Base-by-base conservation (phyloP, 1,284 basidiomycete species). In the Cutaneotrichosporon dermatis region DNA sequence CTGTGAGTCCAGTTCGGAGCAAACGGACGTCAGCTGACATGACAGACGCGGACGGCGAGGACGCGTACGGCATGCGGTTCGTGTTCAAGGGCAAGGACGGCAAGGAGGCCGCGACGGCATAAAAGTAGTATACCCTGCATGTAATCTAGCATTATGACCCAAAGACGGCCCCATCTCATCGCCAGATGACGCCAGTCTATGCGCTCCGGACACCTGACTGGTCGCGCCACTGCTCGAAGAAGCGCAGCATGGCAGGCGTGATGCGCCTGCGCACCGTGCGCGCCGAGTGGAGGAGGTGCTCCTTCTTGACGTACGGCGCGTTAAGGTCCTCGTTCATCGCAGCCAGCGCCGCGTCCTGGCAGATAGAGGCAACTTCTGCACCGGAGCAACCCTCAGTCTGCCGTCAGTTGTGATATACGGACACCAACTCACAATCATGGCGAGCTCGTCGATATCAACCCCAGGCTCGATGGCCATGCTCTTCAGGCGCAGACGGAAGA, bases 381-480 rank as follows among this genome's bases (percentile, higher is more conserved):
- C 96, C 96, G 10, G 95, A 98, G 72, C 92, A 99, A 0, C 95
- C 96, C 9, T 89, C 86, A 4, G 92, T 89, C 93, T 97, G 66
- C 3, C 25, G 57, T 59, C 49, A 59, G 54, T 40, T 44, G 8
- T 6, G 11, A 9, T n/a, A 11, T 2, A 40, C 25, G 5, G 3
- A n/a, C 6, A 13, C n/a, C 5, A 1, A 79, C 84, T 71, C 65
- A 90, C 94, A 77, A 94, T 79, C 42, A 75, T 61, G 0, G 93
- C 92, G 39, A 99, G 83, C 59, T 83, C 81, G 4, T 81, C 77
- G 12, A 93, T 66, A 65, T 95, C 83, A 1, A 95, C 79, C 3
- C 81, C 83, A 0, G 84, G 81, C 54, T 86, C 86, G 0, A 95
- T 82, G 9, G 86, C 85, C 96, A 99, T 99, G 54, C 82, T 84